These are phyloP conservation scores for Aspergillus cristatus DNA, from an alignment of 495 filamentous ascomycete genomes.

Conservation along the genomic window DNA sequence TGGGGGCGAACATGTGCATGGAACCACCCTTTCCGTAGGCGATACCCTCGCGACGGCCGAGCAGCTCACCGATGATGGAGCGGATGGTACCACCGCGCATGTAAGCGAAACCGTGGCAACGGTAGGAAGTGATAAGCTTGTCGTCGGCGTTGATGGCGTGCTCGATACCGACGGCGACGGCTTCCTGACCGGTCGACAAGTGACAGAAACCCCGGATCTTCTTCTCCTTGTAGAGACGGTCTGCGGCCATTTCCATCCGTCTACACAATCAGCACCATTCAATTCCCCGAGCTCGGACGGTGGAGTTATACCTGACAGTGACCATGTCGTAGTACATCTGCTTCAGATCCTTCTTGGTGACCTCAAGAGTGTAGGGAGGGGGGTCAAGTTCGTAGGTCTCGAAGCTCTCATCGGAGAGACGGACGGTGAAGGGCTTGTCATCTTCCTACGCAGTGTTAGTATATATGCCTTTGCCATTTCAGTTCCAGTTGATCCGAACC, in stretches of 20 bases:
- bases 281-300: too few species aligned
- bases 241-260: constrained; percentile 99
- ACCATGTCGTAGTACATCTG: constrained; percentile 99
- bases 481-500: constrained; percentile 31
- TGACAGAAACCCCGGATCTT: constrained; percentile 99
- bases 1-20: constrained; percentile 99
- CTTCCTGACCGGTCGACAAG: constrained; percentile 94
- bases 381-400: constrained; percentile 99
- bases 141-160: constrained; percentile 85
- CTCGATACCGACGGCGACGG: constrained; percentile 93
- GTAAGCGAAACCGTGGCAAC: constrained; percentile 95
- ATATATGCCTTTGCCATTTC: too few species aligned
- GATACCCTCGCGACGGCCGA: constrained; percentile 91
- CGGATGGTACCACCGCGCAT: constrained; percentile 92
- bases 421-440: constrained; percentile 86
- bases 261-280: constrained; percentile 30
- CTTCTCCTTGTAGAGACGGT: constrained; percentile 98
- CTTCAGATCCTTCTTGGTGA: constrained; percentile 96
- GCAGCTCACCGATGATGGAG: constrained; percentile 91
- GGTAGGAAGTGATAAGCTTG: constrained; percentile 94
- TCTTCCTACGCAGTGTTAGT: constrained; percentile 53
- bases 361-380: constrained; percentile 78
- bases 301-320: constrained; percentile 58
- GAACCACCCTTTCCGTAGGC: constrained; percentile 97
- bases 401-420: constrained; percentile 94